phyloP scores from a whole-genome alignment of 2,329 filamentous ascomycete genomes.

The Shiraia sp. region DNA sequence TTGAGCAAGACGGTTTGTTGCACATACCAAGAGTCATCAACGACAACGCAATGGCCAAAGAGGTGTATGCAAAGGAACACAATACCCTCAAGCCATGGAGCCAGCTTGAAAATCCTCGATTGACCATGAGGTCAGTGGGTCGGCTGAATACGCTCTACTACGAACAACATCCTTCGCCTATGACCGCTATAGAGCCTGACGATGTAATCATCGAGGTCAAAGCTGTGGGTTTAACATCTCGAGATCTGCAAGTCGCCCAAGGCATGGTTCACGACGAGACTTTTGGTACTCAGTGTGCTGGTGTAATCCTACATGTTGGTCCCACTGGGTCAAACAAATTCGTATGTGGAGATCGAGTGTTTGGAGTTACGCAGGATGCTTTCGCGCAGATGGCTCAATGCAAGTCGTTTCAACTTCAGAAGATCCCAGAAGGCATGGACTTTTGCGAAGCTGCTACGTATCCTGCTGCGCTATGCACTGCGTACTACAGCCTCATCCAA shows the following conservation, averaged over 20 bases:
- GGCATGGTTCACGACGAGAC: constrained; percentile 30
- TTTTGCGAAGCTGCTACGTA: constrained; percentile 20
- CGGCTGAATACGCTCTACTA: constrained; percentile 20
- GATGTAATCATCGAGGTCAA: constrained; percentile 21
- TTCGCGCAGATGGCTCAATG: constrained; percentile 7
- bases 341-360: constrained; percentile 10
- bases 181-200: constrained; percentile 4
- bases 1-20: constrained; percentile 7
- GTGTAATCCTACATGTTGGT: constrained; percentile 11
- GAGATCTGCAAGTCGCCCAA: constrained; percentile 19
- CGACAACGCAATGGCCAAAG: constrained; percentile 3
- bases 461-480: constrained; percentile 5
- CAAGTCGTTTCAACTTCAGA: constrained; percentile 12
- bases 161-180: not conserved
- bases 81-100: constrained; percentile 19
- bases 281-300: constrained; percentile 19
- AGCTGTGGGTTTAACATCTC: constrained; percentile 20
- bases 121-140: constrained; percentile 16
- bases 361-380: constrained; percentile 11
- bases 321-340: not conserved
- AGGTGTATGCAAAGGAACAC: constrained; percentile 3
- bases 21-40: constrained; percentile 12
- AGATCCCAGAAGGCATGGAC: constrained; percentile 4
- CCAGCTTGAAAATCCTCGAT: constrained; percentile 8
- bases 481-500: constrained; percentile 22